phyloP scores from a whole-genome alignment of 768 basidiomycete genomes.

The Boletus reticuloceps region DNA sequence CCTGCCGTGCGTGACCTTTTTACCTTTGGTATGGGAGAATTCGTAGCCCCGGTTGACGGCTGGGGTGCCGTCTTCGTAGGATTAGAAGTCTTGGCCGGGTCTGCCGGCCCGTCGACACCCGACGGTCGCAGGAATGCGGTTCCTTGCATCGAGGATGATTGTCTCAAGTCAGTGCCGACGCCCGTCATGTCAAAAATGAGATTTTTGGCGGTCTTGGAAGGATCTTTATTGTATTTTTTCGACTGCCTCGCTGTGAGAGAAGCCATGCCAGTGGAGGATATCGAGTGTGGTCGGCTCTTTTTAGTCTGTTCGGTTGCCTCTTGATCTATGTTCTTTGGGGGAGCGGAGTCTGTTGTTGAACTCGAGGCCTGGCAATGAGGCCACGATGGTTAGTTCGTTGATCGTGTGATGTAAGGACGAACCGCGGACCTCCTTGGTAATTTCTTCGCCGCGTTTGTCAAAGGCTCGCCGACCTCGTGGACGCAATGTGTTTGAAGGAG shows the following conservation, averaged over 20 bases:
- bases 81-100: constrained; percentile 6
- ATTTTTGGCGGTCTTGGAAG: constrained; percentile 41
- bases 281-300: constrained; percentile 17
- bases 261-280: constrained; percentile 16
- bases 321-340: constrained; percentile 10
- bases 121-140: constrained; percentile 20
- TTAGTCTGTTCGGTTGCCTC: constrained; percentile 25
- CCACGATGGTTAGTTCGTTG: constrained; percentile 13
- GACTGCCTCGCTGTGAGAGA: constrained; percentile 9
- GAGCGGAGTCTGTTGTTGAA: constrained; percentile 4
- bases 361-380: constrained; percentile 19
- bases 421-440: constrained; percentile 28
- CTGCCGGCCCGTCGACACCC: constrained; percentile 20
- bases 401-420: constrained; percentile 18
- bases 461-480: constrained; percentile 54
- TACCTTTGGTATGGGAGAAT: constrained; percentile 9
- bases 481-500: constrained; percentile 20
- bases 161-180: constrained; percentile 50
- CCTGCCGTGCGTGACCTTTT: constrained; percentile 25
- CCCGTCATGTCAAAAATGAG: constrained; percentile 45
- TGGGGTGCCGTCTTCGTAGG: constrained; percentile 3
- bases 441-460: constrained; percentile 47
- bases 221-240: constrained; percentile 18
- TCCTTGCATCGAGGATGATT: constrained; percentile 20
- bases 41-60: constrained; percentile 4